Conservation (phyloP, 2,329 filamentous ascomycete genomes). For the Penicillium sp. region DNA sequence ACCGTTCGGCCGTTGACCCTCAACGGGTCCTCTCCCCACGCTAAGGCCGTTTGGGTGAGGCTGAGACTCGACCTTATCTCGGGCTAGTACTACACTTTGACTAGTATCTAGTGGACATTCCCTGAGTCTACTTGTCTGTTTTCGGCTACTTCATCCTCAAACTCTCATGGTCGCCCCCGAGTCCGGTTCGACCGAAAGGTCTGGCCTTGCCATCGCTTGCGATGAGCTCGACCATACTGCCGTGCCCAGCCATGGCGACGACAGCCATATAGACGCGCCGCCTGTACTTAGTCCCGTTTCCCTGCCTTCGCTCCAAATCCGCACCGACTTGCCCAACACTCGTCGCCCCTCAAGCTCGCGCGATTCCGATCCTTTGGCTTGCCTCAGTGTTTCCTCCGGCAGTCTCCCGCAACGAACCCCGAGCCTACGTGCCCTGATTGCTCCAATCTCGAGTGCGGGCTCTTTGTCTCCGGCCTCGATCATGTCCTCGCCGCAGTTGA, state of each 20-base stretch:
- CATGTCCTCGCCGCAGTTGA: conserved; percentile 73
- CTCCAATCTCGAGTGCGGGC: conserved; percentile 45
- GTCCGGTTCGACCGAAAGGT: conserved; percentile 24
- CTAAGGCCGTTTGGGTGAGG: conserved; percentile 28
- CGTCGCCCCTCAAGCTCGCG: conserved; percentile 33
- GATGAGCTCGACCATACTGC: conserved; percentile 15
- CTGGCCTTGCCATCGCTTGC: conserved; percentile 16
- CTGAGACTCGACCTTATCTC: conserved; percentile 23
- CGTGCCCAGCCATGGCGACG: conserved; percentile 16
- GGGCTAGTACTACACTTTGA: too few species aligned
- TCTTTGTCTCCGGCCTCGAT: conserved; percentile 65
- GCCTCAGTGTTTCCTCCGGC: conserved; percentile 47
- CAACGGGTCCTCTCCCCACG: conserved; percentile 25
- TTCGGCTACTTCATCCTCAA: background rate
- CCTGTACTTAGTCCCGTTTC: conserved; percentile 13
- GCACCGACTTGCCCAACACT: conserved; percentile 36
- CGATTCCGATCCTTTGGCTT: conserved; percentile 40
- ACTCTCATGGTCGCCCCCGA: conserved; percentile 18
- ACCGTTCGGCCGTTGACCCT: conserved; percentile 22
- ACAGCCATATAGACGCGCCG: conserved; percentile 2
- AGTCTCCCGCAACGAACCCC: conserved; percentile 50
- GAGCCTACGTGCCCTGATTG: conserved; percentile 47
- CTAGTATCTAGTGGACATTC: too few species aligned
- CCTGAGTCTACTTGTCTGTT: too few species aligned
- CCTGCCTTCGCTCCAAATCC: conserved; percentile 40